phyloP scores from a whole-genome alignment of 108 stramenopile species.

The Pseudonitzschia multiseries region DNA sequence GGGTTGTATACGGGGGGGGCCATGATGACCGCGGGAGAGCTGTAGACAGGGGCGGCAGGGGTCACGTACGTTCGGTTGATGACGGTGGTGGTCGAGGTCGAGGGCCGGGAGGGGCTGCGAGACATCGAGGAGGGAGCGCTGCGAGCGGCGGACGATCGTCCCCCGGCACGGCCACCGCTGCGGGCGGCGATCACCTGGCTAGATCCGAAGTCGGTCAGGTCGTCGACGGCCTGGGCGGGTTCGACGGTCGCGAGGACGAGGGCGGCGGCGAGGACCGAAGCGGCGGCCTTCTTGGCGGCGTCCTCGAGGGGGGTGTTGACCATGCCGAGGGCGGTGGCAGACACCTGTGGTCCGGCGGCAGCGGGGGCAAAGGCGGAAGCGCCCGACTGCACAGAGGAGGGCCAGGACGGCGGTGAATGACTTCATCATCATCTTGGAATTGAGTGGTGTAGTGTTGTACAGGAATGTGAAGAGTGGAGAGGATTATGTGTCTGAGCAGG shows the following conservation, averaged over 20 bases:
- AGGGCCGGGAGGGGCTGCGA: background rate
- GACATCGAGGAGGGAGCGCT: conserved; percentile 14
- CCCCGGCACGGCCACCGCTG: conserved; percentile 55
- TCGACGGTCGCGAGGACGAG: conserved; percentile 28
- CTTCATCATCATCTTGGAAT: conserved; percentile 24
- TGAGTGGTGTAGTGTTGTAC: background rate
- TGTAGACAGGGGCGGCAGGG: conserved; percentile 13
- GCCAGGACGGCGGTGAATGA: conserved; percentile 19
- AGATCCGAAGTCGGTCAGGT: conserved; percentile 20
- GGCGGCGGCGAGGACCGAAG: conserved; percentile 34
- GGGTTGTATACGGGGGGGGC: conserved; percentile 50
- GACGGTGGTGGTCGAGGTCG: conserved; percentile 9
- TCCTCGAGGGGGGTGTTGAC: conserved; percentile 4
- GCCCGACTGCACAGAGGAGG: conserved; percentile 12
- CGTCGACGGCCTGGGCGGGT: conserved; percentile 31
- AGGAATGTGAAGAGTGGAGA: too few species aligned
- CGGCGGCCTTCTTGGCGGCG: conserved; percentile 19
- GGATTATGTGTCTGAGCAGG: too few species aligned
- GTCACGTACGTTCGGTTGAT: conserved; percentile 32
- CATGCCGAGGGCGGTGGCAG: conserved; percentile 21
- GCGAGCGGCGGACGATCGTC: conserved; percentile 37
- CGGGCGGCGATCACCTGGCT: conserved; percentile 44
- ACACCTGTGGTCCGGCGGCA: background rate
- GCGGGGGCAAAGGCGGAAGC: conserved; percentile 26
- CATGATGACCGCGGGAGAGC: conserved; percentile 21